phyloP scores from a whole-genome alignment of 1,284 basidiomycete genomes.

The Boletellus deceptivus region DNA sequence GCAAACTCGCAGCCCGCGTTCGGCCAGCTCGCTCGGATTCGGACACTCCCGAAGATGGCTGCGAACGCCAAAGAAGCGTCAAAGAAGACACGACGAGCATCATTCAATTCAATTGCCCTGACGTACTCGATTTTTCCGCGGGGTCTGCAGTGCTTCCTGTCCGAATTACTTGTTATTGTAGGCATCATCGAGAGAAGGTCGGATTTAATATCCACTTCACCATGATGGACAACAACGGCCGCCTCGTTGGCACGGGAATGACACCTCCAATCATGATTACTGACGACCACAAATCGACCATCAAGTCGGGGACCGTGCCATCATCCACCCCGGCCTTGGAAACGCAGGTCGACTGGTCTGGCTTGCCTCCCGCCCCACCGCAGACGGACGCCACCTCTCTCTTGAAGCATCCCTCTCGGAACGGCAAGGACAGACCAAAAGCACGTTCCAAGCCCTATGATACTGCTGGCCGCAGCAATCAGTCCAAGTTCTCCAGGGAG shows the following conservation, averaged over 20 bases:
- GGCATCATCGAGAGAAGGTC: slow-evolving; percentile 96
- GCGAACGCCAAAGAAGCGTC: slow-evolving; percentile 41
- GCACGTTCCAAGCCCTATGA: slow-evolving; percentile 64
- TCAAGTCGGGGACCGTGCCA: slow-evolving; percentile 31
- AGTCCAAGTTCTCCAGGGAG: slow-evolving; percentile 43
- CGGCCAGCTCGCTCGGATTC: slow-evolving; percentile 75
- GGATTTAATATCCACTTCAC: slow-evolving; percentile 94
- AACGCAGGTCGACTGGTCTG: slow-evolving; percentile 48
- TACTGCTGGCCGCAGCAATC: slow-evolving; percentile 41
- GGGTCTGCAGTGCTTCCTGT: slow-evolving; percentile 90
- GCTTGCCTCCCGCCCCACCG: slow-evolving; percentile 25
- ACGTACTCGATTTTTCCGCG: slow-evolving; percentile 85
- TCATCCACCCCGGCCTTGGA: slow-evolving; percentile 22
- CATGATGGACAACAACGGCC: slow-evolving; percentile 79
- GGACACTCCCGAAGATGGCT: slow-evolving; percentile 59
- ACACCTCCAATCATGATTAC: slow-evolving; percentile 98
- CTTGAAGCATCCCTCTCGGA: slow-evolving; percentile 44
- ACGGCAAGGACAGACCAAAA: slow-evolving; percentile 32
- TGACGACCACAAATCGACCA: slow-evolving; percentile 93
- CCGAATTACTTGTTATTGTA: slow-evolving; percentile 97
- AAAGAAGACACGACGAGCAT: slow-evolving; percentile 81
- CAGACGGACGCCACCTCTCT: slow-evolving; percentile 35
- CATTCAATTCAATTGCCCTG: slow-evolving; percentile 94
- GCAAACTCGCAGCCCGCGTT: slow-evolving; percentile 79
- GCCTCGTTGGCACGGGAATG: slow-evolving; percentile 79